phyloP scores from a whole-genome alignment of 352 stramenopile genomes.

The Lagenidium giganteum region DNA sequence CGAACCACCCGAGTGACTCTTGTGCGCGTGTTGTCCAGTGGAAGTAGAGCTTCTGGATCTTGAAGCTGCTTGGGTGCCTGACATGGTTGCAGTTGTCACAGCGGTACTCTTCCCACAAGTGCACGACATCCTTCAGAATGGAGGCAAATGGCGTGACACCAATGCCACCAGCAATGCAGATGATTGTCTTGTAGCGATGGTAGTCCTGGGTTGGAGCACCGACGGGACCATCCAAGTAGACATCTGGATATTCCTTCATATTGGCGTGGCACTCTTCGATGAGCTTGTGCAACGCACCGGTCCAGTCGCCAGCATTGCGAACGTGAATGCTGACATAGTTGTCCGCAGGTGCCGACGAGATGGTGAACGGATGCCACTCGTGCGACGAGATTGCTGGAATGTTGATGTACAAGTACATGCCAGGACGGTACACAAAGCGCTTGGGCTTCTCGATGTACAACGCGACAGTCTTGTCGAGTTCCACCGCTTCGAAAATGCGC shows the following conservation, averaged over 20 bases:
- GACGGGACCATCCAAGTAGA: conserved; percentile 74
- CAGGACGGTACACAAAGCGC: conserved; percentile 65
- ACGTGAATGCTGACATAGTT: conserved; percentile 83
- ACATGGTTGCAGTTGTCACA: conserved; percentile 74
- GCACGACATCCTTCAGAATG: conserved; percentile 72
- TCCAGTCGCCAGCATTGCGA: conserved; percentile 72
- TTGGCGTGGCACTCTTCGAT: conserved; percentile 61
- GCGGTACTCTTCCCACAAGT: conserved; percentile 71
- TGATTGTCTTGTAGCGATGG: conserved; percentile 66
- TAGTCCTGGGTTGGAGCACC: conserved; percentile 75
- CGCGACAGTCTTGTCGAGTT: conserved; percentile 58
- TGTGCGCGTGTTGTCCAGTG: conserved; percentile 82
- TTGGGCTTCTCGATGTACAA: conserved; percentile 77
- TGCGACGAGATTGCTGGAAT: conserved; percentile 68
- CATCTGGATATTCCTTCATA: conserved; percentile 54
- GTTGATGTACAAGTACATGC: conserved; percentile 89
- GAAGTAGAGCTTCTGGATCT: conserved; percentile 84
- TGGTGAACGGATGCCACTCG: conserved; percentile 91
- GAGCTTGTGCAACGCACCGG: conserved; percentile 42
- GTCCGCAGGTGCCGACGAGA: conserved; percentile 82
- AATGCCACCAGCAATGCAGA: conserved; percentile 72
- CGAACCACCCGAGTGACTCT: conserved; percentile 80
- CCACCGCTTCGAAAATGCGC: conserved; percentile 60
- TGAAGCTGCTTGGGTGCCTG: conserved; percentile 60
- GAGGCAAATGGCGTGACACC: conserved; percentile 81